These are phyloP conservation scores for Aspergillus diversus DNA, from an alignment of 495 filamentous ascomycete species.

Conservation along the genomic window DNA sequence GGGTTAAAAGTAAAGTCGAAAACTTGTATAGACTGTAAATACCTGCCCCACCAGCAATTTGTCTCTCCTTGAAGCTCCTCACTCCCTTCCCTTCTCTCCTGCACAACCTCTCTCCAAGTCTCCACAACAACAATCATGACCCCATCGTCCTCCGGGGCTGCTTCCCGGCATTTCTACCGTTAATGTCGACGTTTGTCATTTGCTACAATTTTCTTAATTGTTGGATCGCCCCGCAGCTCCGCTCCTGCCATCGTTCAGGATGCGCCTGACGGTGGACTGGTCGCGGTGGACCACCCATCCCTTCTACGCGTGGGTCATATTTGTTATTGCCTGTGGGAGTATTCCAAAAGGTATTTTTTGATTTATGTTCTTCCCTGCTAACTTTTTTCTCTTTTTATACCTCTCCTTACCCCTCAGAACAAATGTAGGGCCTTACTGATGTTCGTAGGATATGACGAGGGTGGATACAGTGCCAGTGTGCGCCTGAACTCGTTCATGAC, in stretches of 20 bases:
- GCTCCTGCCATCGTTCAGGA: constrained; percentile 24
- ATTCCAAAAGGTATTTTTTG: constrained; percentile 45
- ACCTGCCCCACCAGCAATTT: no score
- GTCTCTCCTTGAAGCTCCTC: no score
- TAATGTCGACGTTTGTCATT: not conserved
- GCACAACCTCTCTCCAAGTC: no score
- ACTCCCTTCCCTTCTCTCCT: no score
- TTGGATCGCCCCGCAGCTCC: constrained; percentile 12
- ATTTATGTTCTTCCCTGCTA: no score
- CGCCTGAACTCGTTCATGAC: constrained; percentile 42
- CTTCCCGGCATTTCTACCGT: not conserved
- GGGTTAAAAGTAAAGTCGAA: no score
- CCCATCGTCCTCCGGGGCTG: not conserved
- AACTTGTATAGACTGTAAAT: no score
- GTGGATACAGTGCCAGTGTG: constrained; percentile 50
- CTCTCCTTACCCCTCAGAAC: not conserved
- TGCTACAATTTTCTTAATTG: constrained; percentile 3
- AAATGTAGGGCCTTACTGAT: constrained; percentile 14
- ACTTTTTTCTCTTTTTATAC: not conserved
- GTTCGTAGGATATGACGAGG: constrained; percentile 51
- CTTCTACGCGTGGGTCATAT: constrained; percentile 44
- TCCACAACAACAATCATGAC: not conserved
- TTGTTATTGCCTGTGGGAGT: constrained; percentile 45
- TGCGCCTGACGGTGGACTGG: constrained; percentile 34
- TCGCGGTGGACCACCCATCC: constrained; percentile 46